Base-by-base conservation (phyloP, 2,329 filamentous ascomycete genomes). In the Pezicula carpinea region DNA sequence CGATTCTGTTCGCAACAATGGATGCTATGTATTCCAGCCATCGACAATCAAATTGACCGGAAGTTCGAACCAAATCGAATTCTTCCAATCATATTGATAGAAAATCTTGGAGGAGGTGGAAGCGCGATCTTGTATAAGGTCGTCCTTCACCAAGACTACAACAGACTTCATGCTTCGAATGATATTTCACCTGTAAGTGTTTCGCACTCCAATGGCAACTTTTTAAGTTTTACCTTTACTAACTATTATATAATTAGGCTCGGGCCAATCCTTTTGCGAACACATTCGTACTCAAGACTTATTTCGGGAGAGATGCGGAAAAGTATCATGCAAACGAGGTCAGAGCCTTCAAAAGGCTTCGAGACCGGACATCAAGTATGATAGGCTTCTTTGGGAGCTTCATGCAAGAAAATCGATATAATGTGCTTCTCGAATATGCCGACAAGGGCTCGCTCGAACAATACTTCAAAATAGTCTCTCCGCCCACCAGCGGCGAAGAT, bases 351-450 rank as follows among this genome's bases (percentile, higher is more conserved):
- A 42, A 50, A 17, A 56, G 49, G 21, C 34, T 58, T 4, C 50
- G 43, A 22, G 39, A 56, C 15, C 22, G 22, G 22, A 46, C 41
- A 4, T 39, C 53, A 4, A 56, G 50, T 42, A 53, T 67, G 8
- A 59, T 65, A 15, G 44, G 46, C 4, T 64, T 60, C 49, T 59
- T 50, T 45, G 59, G 59, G 8, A 56, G 51, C 45, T 61, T 54
- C 40, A 56, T 45, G 13, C 58, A 64, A 35, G 49, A 53, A 8
- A 49, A 58, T 15, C 53, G 48, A 4, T 63, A 39, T 47, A 62
- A 67, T 47, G 55, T 67, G 5, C 42, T 68, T 6, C 55, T 69
- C 4, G 65, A 69, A 48, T 65, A 59, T 53, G 65, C 66, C 3
- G 58, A 67, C 32, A 46, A 54, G 17, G 64, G 66, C 2, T 60